These are phyloP conservation scores for Hymenoscyphus fraxineus DNA, from an alignment of 2,329 filamentous ascomycete genomes.

Conservation along the genomic window DNA sequence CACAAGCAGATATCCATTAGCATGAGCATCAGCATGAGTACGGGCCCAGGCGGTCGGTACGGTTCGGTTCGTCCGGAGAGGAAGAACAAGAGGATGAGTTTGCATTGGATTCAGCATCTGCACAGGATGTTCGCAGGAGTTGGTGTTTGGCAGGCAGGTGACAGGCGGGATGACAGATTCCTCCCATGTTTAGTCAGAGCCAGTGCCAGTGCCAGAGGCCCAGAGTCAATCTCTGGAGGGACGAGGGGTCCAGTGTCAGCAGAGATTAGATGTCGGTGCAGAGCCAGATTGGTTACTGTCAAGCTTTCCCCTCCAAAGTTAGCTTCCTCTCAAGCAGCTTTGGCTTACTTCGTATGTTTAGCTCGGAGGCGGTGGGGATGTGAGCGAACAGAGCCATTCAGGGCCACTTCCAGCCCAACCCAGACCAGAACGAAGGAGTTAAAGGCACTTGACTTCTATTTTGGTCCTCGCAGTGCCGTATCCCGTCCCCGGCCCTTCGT, in stretches of 20 bases:
- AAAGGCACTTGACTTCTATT: background rate
- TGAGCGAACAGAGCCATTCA: background rate
- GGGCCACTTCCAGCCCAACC: background rate
- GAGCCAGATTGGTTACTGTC: background rate
- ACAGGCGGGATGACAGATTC: background rate
- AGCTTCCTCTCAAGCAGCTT: too few relatives aligned
- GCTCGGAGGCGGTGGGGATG: background rate
- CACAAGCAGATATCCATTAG: background rate
- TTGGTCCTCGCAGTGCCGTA: background rate
- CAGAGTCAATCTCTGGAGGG: too few relatives aligned
- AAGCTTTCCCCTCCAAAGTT: background rate
- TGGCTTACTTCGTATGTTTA: background rate
- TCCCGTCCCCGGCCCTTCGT: background rate
- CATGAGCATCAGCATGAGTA: background rate
- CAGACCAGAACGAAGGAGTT: too few relatives aligned
- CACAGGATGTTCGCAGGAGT: constrained; percentile 3
- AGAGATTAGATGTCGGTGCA: background rate
- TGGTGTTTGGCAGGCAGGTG: background rate
- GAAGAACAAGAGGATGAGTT: too few relatives aligned
- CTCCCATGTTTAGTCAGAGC: too few relatives aligned
- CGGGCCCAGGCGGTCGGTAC: background rate
- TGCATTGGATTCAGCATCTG: background rate
- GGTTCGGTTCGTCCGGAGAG: background rate
- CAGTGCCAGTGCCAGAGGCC: too few relatives aligned
- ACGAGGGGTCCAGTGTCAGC: too few relatives aligned